Base-by-base conservation (phyloP, 306 rosid species). In the Coriaria nepalensis region DNA sequence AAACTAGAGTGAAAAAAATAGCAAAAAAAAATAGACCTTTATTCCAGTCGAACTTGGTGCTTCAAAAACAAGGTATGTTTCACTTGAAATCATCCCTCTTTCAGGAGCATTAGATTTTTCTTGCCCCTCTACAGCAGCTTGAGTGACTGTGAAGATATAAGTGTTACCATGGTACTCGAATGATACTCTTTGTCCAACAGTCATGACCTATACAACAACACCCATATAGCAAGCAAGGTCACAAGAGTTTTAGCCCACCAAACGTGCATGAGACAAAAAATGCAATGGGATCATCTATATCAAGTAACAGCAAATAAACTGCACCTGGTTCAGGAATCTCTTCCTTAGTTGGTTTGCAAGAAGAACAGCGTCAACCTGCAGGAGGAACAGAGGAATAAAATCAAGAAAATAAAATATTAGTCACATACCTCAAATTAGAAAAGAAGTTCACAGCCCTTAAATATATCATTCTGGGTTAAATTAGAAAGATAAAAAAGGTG, bases 321-420 rank as follows among this genome's bases (percentile, higher is more conserved):
- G 32, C 52, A 90, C 98, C 95, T 90, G 98, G 54, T 73, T 66
- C 6, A 50, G 13, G 64, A 85, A 82, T 62, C 73, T 79, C 64
- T 77, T 77, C 57, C 69, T 70, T 13, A 92, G 75, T 60, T 82
- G 96, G 49, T 61, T 73, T 43, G 81, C 69, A 57, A 92, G 67
- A 43, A 61, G 52, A 75, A 73, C 73, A 56, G 98, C 98, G 71
- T 92, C 98, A 68, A 92, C 64, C 98, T 92, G 69, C 71, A 77
- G 29, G 29, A 20, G 29, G 29, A 20, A 20, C 29, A 3, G 29
- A 20, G 29, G 29, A 20, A 20, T 20, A 20, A 20, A 20, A 20
- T 20, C 29, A 20, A 20, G 29, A 20, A 20, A 20, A 20, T 20
- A 20, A 20, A 20, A 20, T 20, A 20, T 20, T 20, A 20, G 29